Base-by-base conservation (phyloP, 345 rosid species). In the Bretschneidera sinensis region DNA sequence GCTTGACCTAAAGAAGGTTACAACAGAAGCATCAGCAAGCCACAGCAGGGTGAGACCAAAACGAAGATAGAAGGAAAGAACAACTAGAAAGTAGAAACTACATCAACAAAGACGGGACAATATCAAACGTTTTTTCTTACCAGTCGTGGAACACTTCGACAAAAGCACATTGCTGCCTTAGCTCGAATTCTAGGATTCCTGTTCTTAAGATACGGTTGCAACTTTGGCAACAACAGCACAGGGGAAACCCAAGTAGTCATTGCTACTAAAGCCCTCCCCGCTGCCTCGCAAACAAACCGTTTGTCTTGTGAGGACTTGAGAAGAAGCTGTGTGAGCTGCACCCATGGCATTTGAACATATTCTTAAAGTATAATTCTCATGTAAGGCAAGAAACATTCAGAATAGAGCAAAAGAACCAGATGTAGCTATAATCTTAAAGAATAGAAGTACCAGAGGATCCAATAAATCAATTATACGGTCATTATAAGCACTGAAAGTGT, bases 261-360 rank as follows among this genome's bases (percentile, higher is more conserved):
- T 65, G 89, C 80, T 17, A 74, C 78, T 55, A 94, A 71, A 65
- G 97, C 95, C 75, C 76, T 90, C 74, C 74, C 96, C 48, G 97
- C 97, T 64, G 96, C 99, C 79, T 90, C 99, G 17, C 97, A 94
- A 21, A 94, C 96, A 77, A 94, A 94, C 58, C 83, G 74, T 67
- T 94, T 94, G 72, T 94, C 99, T 71, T 94, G 99, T 45, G 97
- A 90, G 69, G 99, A 76, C 71, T 94, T 94, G 60, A 94, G 91
- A 50, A 94, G 92, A 61, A 94, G 96, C 72, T 90, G 97, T 25
- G 87, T 78, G 52, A 94, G 89, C 99, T 94, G 82, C 64, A 81
- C 21, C 50, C 21, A 64, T 43, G 51, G 53, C 66, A 74, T n/a
- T n/a, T n/a, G n/a, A n/a, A 22, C 52, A 45, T 68, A 61, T 24